Evolutionary conservation across 306 rosid genomes (phyloP), one percentile per base, ranked within the genome.

Genomic region (Cucurbita pepo): DNA sequence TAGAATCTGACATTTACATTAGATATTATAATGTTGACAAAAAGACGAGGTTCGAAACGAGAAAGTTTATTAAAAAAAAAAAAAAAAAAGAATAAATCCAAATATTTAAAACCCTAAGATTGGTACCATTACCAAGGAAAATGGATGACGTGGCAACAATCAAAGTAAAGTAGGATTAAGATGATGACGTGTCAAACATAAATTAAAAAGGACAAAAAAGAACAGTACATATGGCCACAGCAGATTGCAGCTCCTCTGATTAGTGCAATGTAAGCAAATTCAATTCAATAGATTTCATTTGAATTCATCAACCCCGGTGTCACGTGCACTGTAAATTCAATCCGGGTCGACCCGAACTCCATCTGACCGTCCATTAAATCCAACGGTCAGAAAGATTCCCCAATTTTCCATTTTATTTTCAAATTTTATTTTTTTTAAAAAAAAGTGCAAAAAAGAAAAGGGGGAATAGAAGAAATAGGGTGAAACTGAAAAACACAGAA

Each of bases 281-380:
- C 25, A 56, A 69, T 69, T 69, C 57, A 48, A 47, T 25, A 48
- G 73, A 69, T 69, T 69, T 69, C 4, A 43, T 69, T 69, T 69
- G 73, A 48, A 69, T 69, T 48, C 56, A 69, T 48, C 73, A 69
- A 69, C 41, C 41, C 41, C 73, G 56, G 13, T 21, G 14, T 69
- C 73, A 69, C 73, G 73, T 69, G 73, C 73, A 69, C 4, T 25
- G 21, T 0, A 50, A 50, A 4, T 5, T 14, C 30, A 64, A 48
- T 30, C 41, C 55, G 55, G 72, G 55, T 66, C 40, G 13, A 66
- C 72, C 55, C 72, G 40, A 50, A 13, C 22, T 47, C 5, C 9
- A 69, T 69, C 45, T 8, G 1, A 13, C 79, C 87, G 77, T 80
- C 56, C 12, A 50, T 30, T 56, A 1, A 4, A 81, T 80, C 82